Evolutionary conservation across 2,329 filamentous ascomycete species (phyloP), one percentile per base, ranked within the genome.

Genomic region (Tolypocladium tundrense): DNA sequence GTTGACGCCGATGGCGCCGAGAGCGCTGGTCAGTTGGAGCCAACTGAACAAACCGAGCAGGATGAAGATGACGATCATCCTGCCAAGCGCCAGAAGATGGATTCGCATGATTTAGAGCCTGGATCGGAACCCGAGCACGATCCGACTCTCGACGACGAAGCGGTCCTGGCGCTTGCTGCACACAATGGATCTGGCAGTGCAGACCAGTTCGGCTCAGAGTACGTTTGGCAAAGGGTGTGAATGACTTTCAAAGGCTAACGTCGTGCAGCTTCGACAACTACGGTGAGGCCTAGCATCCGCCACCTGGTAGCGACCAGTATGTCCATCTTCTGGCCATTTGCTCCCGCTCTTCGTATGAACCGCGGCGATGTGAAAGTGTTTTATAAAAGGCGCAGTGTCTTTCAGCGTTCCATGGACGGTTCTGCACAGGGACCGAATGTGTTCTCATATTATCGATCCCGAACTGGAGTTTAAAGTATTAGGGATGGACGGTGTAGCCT

Each of bases 101-200:
- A 73, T 14, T 41, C 58, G 5, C 67, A 69, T 4, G 67, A 65
- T 4, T 37, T 60, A 6, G 54, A 56, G 11, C 54, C 55, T 37
- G 64, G 65, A 2, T 60, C 66, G 4, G 65, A 68, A 19, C 54
- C 67, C n/a, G 61, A 66, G 13, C 69, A 72, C 16, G 70, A 73
- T 19, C 65, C 68, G 10, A 62, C 69, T 0, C 64, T 79, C 16
- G 76, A 79, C 35, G 78, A 81, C 58, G 77, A 79, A 58, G 77
- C 77, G 6, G 75, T 81, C 14, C 61, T 81, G 60, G 77, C 75
- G 9, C 65, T 81, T 48, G 75, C 77, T 21, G 75, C 72, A 4
- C 75, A 79, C 58, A 76, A 72, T 63, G 70, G 70, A 37, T 62
- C 69, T 2, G 67, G 68, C 2, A 60, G 67, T 4, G 65, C 72